phyloP scores from a whole-genome alignment of 179 eudicot species.

The Corrigiola litoralis region DNA sequence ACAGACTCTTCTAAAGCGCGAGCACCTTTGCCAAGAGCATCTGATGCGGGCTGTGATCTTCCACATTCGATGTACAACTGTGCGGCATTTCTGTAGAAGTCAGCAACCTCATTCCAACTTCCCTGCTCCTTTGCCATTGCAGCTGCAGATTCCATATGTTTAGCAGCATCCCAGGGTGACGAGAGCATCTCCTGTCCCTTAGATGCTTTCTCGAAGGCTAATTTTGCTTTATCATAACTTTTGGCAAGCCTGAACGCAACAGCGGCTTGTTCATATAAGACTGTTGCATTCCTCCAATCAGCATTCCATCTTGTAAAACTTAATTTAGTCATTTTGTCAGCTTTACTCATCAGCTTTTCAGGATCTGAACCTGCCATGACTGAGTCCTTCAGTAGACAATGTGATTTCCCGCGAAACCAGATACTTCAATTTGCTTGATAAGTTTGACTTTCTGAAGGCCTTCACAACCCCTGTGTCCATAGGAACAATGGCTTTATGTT shows the following conservation, averaged over 20 bases:
- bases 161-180: slow-evolving; percentile 97
- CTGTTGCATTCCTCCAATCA: slow-evolving; percentile 77
- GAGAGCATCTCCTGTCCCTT: slow-evolving; percentile 87
- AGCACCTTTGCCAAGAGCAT: slow-evolving; percentile 88
- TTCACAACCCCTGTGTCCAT: not conserved
- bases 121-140: slow-evolving; percentile 69
- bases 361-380: slow-evolving; percentile 40
- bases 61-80: slow-evolving; percentile 74
- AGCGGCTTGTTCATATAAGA: slow-evolving; percentile 81
- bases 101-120: slow-evolving; percentile 74
- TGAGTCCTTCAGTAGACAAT: slow-evolving; percentile 7
- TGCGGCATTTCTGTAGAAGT: slow-evolving; percentile 64
- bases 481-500: not conserved
- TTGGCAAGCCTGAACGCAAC: slow-evolving; percentile 57
- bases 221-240: slow-evolving; percentile 69
- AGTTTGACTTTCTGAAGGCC: not conserved
- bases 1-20: slow-evolving; percentile 67
- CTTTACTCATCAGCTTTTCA: slow-evolving; percentile 34
- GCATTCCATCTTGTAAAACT: slow-evolving; percentile 86
- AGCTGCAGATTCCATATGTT: slow-evolving; percentile 85
- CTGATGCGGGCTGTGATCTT: slow-evolving; percentile 87
- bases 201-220: slow-evolving; percentile 85
- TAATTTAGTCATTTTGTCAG: slow-evolving; percentile 55
- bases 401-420: not conserved
- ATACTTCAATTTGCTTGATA: not conserved